phyloP scores from a whole-genome alignment of 805 yeast genomes.

The Suhomyces vadensis region DNA sequence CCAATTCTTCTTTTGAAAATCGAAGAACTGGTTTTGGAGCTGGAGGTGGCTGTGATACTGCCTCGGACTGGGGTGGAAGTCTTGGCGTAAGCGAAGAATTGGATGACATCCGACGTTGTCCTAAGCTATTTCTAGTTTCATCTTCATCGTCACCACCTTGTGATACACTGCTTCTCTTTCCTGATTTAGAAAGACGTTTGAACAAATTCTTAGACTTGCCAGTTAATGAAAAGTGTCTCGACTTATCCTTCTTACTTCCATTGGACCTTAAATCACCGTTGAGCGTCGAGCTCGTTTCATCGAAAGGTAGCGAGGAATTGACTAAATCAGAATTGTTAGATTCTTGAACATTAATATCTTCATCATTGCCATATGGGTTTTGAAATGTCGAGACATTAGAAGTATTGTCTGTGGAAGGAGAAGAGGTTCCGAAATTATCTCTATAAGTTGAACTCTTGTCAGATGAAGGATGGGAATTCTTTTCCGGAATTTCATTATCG shows the following conservation, averaged over 20 bases:
- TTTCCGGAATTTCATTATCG: neutral
- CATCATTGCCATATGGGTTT: slow-evolving; percentile 4
- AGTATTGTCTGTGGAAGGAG: slow-evolving; percentile 8
- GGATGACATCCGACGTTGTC: neutral
- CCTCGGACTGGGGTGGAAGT: neutral
- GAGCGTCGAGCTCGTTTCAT: neutral
- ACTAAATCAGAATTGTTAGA: slow-evolving; percentile 5
- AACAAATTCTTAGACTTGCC: slow-evolving; percentile 33
- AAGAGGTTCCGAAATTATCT: slow-evolving; percentile 8
- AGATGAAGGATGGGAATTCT: slow-evolving; percentile 7
- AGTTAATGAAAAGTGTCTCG: slow-evolving; percentile 27
- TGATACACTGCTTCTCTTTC: slow-evolving; percentile 11
- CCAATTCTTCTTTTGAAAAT: slow-evolving; percentile 61
- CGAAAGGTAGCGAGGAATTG: neutral
- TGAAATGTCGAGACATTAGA: slow-evolving; percentile 7
- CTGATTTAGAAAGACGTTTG: slow-evolving; percentile 34
- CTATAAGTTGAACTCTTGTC: slow-evolving; percentile 8
- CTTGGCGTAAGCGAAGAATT: neutral
- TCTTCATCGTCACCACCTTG: slow-evolving; percentile 7
- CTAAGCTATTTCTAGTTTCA: neutral
- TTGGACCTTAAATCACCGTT: slow-evolving; percentile 1
- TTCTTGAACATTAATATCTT: neutral
- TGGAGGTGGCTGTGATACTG: neutral
- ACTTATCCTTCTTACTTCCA: slow-evolving; percentile 16
- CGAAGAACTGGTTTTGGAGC: slow-evolving; percentile 2